Percentiles rank a stretch among this genome's conserved stretches.
Conservation (phyloP, 2,329 filamentous ascomycete genomes). For the Elsinoe arachidis region DNA sequence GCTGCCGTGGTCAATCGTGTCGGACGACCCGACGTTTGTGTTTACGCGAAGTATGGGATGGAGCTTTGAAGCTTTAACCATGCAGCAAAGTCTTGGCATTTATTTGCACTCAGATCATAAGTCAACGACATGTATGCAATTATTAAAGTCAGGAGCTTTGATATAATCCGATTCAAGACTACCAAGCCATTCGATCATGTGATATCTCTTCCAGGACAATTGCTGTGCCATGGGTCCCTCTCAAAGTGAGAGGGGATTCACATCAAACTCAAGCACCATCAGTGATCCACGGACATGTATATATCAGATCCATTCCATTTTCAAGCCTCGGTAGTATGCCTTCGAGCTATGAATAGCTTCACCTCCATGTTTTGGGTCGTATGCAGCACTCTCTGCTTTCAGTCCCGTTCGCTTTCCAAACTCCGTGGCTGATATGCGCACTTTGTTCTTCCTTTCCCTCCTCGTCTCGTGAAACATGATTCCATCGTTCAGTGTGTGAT, state of each 20-base stretch:
- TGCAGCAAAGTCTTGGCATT: constrained; percentile 2
- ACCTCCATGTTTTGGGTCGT: background rate
- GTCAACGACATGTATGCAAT: too few relatives aligned
- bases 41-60: constrained; percentile 6
- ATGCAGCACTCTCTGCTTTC: background rate
- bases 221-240: too few relatives aligned
- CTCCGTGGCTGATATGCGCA: constrained; percentile 13
- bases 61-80: constrained; percentile 4
- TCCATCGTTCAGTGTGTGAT: background rate
- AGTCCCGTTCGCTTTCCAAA: constrained; percentile 1
- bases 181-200: too few relatives aligned
- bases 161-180: background rate
- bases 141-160: too few relatives aligned
- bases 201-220: too few relatives aligned
- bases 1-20: background rate
- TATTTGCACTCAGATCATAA: background rate
- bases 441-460: background rate
- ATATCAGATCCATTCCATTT: constrained; percentile 3
- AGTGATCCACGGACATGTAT: background rate
- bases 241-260: too few relatives aligned
- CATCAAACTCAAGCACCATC: too few relatives aligned
- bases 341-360: background rate
- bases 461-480: background rate
- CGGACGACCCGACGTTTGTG: background rate
- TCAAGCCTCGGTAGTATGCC: background rate